Evolutionary conservation across 2,329 filamentous ascomycete genomes (phyloP).

Genomic region (Cercospora janseana): DNA sequence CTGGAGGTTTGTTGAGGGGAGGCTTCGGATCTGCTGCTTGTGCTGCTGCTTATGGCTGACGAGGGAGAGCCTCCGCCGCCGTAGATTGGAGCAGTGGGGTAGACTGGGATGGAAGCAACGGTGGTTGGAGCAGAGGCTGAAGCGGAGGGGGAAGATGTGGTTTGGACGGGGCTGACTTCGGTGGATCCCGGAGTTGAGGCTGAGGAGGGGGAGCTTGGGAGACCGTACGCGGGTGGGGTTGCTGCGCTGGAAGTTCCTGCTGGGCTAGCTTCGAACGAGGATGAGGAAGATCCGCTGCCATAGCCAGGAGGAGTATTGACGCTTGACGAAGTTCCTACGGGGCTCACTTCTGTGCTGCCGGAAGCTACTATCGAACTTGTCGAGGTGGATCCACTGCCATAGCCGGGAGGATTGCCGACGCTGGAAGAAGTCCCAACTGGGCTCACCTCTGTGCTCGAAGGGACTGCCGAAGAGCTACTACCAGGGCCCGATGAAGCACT

Average conservation of each 20-base stretch:
- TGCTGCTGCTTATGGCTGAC: too few species aligned
- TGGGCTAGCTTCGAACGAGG: constrained; percentile 5
- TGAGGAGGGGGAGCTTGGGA: not conserved
- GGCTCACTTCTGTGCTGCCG: constrained; percentile 1
- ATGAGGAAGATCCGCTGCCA: not conserved
- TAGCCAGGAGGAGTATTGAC: not conserved
- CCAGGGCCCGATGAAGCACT: not conserved
- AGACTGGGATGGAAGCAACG: too few species aligned
- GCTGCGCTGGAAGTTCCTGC: not conserved
- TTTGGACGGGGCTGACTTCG: not conserved
- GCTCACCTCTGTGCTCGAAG: constrained; percentile 13
- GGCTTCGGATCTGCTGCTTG: not conserved
- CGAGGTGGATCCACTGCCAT: not conserved
- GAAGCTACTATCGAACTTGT: too few species aligned
- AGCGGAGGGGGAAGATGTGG: not conserved
- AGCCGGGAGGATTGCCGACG: not conserved
- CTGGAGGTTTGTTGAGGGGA: not conserved
- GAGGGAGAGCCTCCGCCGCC: not conserved
- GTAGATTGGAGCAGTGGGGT: not conserved
- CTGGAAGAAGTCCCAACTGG: constrained; percentile 7
- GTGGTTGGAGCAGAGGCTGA: too few species aligned
- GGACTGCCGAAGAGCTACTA: not conserved
- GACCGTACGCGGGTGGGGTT: not conserved
- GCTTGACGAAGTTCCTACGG: not conserved
- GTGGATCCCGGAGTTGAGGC: too few species aligned